Base-by-base conservation (phyloP, 192 early-diverging fungal genomes). In the Backusella westeae region DNA sequence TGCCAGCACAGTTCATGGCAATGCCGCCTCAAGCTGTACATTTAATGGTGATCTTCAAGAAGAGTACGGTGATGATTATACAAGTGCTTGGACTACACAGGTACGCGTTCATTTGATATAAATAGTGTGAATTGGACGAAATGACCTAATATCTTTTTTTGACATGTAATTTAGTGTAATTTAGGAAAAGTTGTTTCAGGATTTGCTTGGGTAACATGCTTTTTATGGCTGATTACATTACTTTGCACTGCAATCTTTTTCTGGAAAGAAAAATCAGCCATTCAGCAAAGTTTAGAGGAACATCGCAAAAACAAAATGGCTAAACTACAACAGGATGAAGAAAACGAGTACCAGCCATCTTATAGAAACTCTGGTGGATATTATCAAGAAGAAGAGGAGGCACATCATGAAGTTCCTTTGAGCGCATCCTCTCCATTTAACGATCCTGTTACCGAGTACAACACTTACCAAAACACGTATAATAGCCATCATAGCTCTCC, bases 251-350 rank as follows among this genome's bases (percentile, higher is more conserved):
- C 32, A 6, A 42, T 81, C 10, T 66, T 75, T 19, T 74, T 81
- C 32, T 81, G 77, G 72, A 78, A 59, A 35, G 80, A 81, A 39
- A 81, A 81, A 46, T 56, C 46, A 52, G 26, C 52, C 15, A 76
- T 80, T n/a, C 79, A 80, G 19, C 69, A 80, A 68, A 80, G 75
- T 46, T 59, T 80, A 34, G 63, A 75, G 14, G 67, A 79, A 71
- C 42, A 67, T 36, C 15, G 73, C 66, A 19, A 65, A 69, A 70
- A 75, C 38, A 68, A 74, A 39, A 44, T 44, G 26, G 29, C 70
- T 34, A 44, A 68, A 68, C 36, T 49, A 19, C 70, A 44, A 49
- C 56, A 63, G 26, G 56, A 63, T 63, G 56, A 63, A 63, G 56
- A 63, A 29, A 29, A 10, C 21, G 56, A 14, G 3, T 63, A 63